A percentile compares a stretch with the other conserved stretches of the same genome.
Conservation (phyloP, 2,329 filamentous ascomycete genomes). For the Cytospora schulzeri region DNA sequence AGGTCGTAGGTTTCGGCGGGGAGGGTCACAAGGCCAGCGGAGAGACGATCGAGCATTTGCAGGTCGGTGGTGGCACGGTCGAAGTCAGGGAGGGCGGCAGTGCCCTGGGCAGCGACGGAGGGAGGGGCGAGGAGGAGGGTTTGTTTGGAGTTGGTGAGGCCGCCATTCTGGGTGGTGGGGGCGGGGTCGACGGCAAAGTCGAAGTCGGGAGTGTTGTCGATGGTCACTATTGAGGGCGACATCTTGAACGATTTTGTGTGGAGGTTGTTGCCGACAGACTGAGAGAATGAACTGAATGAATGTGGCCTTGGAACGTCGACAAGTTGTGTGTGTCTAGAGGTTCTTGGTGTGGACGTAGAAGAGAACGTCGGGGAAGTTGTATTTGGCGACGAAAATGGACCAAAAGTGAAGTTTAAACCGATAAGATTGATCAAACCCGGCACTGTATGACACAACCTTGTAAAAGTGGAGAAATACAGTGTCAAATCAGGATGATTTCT, state of each 20-base stretch:
- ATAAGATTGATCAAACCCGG: not conserved
- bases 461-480: not conserved
- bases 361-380: not conserved
- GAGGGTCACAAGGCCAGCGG: conserved; percentile 77
- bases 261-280: conserved; percentile 3
- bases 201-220: conserved; percentile 60
- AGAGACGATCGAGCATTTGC: conserved; percentile 95
- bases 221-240: conserved; percentile 55
- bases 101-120: conserved; percentile 82
- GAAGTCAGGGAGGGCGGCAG: conserved; percentile 69
- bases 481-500: not conserved
- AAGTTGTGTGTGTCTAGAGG: not conserved
- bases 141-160: conserved; percentile 43
- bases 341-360: not conserved
- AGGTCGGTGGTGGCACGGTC: conserved; percentile 80
- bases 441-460: conserved; percentile 1
- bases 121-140: conserved; percentile 89
- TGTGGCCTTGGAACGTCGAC: not conserved
- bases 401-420: not conserved
- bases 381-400: not conserved
- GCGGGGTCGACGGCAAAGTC: conserved; percentile 38
- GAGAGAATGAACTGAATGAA: not conserved
- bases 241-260: conserved; percentile 37
- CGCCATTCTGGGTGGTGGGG: conserved; percentile 30
- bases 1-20: conserved; percentile 78